Evolutionary conservation across 805 yeast genomes (phyloP), one percentile per base, ranked within the genome.

Genomic region (Lipomyces orientalis): DNA sequence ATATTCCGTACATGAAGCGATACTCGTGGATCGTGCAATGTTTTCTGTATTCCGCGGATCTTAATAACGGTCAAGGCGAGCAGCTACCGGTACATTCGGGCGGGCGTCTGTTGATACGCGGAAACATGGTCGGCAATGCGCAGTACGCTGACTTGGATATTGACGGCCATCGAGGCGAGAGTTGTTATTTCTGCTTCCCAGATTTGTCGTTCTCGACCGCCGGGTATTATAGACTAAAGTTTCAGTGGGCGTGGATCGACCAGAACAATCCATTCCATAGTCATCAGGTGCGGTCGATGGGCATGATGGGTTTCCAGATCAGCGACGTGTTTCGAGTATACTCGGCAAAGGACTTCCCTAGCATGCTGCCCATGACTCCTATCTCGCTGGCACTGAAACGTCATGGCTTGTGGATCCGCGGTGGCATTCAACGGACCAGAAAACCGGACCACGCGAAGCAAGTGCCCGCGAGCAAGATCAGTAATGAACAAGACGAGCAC

Each of bases 341-440:
- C 66, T 73, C 78, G n/a, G 78, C 80, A 6, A 78, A 78, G 64
- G 73, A 73, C 35, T 78, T 78, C 61, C 80, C 80, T 10, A 78
- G 79, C 22, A 74, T 78, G 62, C 61, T 66, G 14, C 70, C 71
- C 6, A 66, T 66, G 67, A 68, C 71, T 22, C 62, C 66, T n/a
- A 51, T 68, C 14, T 66, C 71, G 2, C 62, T 57, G 25, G 58
- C 71, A 3, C 71, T 68, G 55, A 66, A 68, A 49, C 57, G 65
- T n/a, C 62, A 68, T 12, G 71, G 70, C 39, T 51, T 66, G 25
- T 66, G 71, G 70, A 68, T 68, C 43, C 62, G 70, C 12, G 71
- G 71, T 29, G 70, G 71, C 55, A 61, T 63, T 29, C 71, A 68
- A 58, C 64, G 71, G 31, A 66, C 60, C 62, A 43, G 61, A 19